Evolutionary conservation across 768 basidiomycete species (phyloP), one percentile per base, ranked within the genome.

Genomic region (Leccinum ochraceum): DNA sequence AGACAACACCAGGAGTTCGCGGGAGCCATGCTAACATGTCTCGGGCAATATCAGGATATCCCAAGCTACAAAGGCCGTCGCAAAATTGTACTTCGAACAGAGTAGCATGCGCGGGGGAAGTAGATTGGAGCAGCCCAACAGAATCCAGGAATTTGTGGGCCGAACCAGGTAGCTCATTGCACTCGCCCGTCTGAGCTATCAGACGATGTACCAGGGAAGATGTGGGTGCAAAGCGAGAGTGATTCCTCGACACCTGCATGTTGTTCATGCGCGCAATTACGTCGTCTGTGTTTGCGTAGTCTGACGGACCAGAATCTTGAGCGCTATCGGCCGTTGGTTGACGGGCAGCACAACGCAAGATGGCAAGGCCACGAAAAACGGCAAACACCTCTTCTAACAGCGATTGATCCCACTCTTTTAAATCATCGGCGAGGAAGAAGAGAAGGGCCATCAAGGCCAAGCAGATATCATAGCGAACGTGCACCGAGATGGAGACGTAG

Each of bases 21-120:
- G 94, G 94, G 28, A 95, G 81, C 85, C 90, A 90, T 24, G 85
- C 84, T 51, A 92, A 75, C 58, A 91, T 77, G 61, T 89, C 87
- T 54, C 81, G 75, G 2, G 90, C 80, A 37, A 83, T 78, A 60
- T 83, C 79, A 59, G 80, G 77, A 67, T 89, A 87, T 16, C 87
- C 88, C 56, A 90, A 76, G 2, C 76, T 71, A 39, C 90, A 80
- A 50, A 96, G 79, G 30, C 79, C 76, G 63, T 93, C 86, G 67
- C 89, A 91, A 67, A 94, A 87, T 49, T 82, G 66, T 32, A 89
- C 83, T 72, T 96, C 95, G 52, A 78, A 80, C 64, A 82, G 77
- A 7, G 87, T 86, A 11, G 86, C 86, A 63, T 83, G 80, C 0
- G 90, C 82, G 14, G 90, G 87, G 14, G 88, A 85, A 49, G 85